A percentile compares a stretch with the other conserved stretches of the same genome.
Conservation (phyloP, 1,284 basidiomycete species). For the Boletus nobilissimus region DNA sequence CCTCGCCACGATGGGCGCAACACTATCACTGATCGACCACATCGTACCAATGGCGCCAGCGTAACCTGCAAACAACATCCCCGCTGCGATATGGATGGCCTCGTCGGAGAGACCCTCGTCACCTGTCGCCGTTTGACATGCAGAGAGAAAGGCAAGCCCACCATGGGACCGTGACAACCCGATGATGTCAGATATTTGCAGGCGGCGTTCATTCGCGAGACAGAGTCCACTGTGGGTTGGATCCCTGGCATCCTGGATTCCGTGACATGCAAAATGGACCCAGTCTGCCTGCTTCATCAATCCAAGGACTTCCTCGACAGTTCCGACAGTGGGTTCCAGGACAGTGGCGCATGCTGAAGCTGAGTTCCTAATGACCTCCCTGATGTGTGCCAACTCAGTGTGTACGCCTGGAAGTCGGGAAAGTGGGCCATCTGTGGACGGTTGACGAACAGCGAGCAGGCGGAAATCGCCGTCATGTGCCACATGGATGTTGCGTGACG, state of each 20-base stretch:
- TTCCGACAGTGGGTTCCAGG: slow-evolving; percentile 13
- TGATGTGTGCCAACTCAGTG: slow-evolving; percentile 19
- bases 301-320: slow-evolving; percentile 21
- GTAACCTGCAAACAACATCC: background rate
- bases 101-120: slow-evolving; percentile 18
- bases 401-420: background rate
- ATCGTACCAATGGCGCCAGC: background rate
- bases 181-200: background rate
- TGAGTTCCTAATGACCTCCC: background rate
- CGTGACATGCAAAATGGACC: no score
- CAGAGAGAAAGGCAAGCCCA: slow-evolving; percentile 29
- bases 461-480: background rate
- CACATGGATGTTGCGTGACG: background rate
- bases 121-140: slow-evolving; percentile 27
- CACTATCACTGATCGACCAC: background rate
- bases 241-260: slow-evolving; percentile 21
- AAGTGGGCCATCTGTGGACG: background rate
- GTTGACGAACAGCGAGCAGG: background rate
- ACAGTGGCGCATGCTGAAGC: background rate
- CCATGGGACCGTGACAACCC: background rate
- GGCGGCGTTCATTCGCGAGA: background rate
- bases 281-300: slow-evolving; percentile 20
- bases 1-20: slow-evolving; percentile 11
- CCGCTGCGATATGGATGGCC: slow-evolving; percentile 4
- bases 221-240: slow-evolving; percentile 9